Percentiles rank a stretch among this genome's conserved stretches.
phyloP scores from a whole-genome alignment of 169 alveolate species.

The Eimeria sp. region DNA sequence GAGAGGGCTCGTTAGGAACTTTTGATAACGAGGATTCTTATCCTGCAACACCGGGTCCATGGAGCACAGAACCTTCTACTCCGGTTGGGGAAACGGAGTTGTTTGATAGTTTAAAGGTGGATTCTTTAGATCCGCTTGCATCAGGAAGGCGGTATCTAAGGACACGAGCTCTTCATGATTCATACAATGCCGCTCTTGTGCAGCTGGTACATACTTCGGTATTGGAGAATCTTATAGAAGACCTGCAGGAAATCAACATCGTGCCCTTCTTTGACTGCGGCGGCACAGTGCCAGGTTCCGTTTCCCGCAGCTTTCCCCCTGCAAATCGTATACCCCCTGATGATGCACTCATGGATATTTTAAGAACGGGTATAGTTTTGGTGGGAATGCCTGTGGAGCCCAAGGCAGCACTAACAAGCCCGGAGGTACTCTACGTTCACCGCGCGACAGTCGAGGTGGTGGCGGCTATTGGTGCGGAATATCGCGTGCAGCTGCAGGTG shows the following conservation, averaged over 20 bases:
- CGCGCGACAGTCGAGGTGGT: slow-evolving; percentile 27
- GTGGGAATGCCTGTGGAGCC: slow-evolving; percentile 9
- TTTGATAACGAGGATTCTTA: slow-evolving; percentile 31
- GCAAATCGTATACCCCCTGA: not conserved
- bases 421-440: slow-evolving; percentile 28
- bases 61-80: slow-evolving; percentile 21
- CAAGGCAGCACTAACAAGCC: not conserved
- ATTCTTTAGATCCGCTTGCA: slow-evolving; percentile 1
- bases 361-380: slow-evolving; percentile 15
- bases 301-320: slow-evolving; percentile 14
- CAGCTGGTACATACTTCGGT: not conserved
- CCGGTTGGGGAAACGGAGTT: slow-evolving; percentile 18
- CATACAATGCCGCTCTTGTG: slow-evolving; percentile 48
- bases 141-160: slow-evolving; percentile 30
- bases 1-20: not conserved
- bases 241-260: slow-evolving; percentile 23
- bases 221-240: slow-evolving; percentile 17
- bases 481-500: not conserved
- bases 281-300: slow-evolving; percentile 51
- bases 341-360: slow-evolving; percentile 10
- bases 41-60: slow-evolving; percentile 54
- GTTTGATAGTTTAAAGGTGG: not conserved
- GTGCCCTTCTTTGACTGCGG: slow-evolving; percentile 57
- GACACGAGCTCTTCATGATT: slow-evolving; percentile 33
- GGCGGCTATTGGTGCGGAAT: not conserved